Evolutionary conservation across 768 basidiomycete genomes (phyloP).

Genomic region (Suillus tomentosus): DNA sequence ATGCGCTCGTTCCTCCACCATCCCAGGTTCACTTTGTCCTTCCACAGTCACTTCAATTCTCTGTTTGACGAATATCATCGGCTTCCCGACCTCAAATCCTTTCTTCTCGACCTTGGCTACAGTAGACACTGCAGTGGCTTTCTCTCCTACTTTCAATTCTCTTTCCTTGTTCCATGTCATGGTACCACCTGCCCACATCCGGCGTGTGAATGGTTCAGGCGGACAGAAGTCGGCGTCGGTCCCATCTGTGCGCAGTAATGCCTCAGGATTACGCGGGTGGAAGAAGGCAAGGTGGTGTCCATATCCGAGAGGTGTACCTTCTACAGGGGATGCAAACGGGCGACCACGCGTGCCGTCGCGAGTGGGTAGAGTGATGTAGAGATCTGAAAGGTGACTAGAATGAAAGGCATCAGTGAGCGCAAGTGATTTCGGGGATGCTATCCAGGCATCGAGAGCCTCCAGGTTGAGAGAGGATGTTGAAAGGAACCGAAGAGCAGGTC

Average conservation of each 20-base stretch:
- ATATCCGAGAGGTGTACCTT: conserved; percentile 47
- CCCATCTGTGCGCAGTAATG: conserved; percentile 60
- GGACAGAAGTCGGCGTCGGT: conserved; percentile 74
- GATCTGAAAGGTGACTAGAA: conserved; percentile 59
- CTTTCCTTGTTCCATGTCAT: conserved; percentile 58
- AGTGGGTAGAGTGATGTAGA: conserved; percentile 72
- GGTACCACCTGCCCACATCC: conserved; percentile 83
- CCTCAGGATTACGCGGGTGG: conserved; percentile 63
- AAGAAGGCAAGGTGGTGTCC: conserved; percentile 80
- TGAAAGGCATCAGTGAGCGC: conserved; percentile 51
- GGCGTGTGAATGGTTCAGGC: conserved; percentile 67
- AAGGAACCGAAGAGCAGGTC: conserved; percentile 14
- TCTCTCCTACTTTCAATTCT: conserved; percentile 56
- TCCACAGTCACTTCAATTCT: conserved; percentile 51
- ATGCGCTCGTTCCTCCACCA: conserved; percentile 67
- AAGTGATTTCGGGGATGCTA: conserved; percentile 47
- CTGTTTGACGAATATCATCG: conserved; percentile 79
- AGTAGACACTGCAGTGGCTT: conserved; percentile 48
- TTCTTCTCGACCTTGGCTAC: conserved; percentile 61
- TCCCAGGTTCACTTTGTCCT: conserved; percentile 46
- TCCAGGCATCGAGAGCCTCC: conserved; percentile 53
- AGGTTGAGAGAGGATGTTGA: conserved; percentile 19
- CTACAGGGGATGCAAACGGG: conserved; percentile 42
- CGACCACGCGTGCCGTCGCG: conserved; percentile 56
- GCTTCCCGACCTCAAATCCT: conserved; percentile 55